Conservation (phyloP, 2,329 filamentous ascomycete species). For the Phialocephala subalpina region DNA sequence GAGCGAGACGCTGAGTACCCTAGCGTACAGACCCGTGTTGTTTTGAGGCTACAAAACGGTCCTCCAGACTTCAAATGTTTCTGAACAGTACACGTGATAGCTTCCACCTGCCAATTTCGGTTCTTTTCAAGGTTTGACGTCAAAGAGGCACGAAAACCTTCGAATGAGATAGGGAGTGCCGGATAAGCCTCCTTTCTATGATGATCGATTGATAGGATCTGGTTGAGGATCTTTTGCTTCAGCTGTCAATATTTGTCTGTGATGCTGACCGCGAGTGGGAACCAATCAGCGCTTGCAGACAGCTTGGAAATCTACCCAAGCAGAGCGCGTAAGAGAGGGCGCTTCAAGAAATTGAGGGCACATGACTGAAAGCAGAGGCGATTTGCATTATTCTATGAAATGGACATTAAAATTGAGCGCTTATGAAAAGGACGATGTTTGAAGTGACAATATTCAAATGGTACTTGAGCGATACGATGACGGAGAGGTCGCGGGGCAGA, state of each 20-base stretch:
- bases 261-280: not conserved
- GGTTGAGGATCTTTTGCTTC: not conserved
- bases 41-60: constrained; percentile 9
- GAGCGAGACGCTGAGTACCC: not conserved
- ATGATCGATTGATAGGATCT: not conserved
- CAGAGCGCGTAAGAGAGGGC: too few relatives aligned
- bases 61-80: not conserved
- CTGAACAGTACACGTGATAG: not conserved
- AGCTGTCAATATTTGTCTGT: constrained; percentile 8
- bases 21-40: not conserved
- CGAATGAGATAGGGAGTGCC: not conserved
- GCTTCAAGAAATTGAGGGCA: constrained; percentile 4
- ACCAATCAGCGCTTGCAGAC: not conserved
- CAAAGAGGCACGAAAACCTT: not conserved
- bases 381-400: constrained; percentile 6
- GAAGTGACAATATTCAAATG: not conserved
- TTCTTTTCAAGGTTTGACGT: not conserved
- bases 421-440: constrained; percentile 6
- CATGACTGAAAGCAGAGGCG: not conserved
- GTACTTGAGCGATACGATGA: not conserved
- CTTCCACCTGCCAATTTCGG: not conserved
- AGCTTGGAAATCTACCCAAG: not conserved
- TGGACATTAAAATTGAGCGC: not conserved
- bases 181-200: not conserved
- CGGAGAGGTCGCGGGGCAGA: not conserved